Evolutionary conservation across 2,329 filamentous ascomycete species (phyloP), one percentile per base, ranked within the genome.

Genomic region (Trichoderma harzianum): DNA sequence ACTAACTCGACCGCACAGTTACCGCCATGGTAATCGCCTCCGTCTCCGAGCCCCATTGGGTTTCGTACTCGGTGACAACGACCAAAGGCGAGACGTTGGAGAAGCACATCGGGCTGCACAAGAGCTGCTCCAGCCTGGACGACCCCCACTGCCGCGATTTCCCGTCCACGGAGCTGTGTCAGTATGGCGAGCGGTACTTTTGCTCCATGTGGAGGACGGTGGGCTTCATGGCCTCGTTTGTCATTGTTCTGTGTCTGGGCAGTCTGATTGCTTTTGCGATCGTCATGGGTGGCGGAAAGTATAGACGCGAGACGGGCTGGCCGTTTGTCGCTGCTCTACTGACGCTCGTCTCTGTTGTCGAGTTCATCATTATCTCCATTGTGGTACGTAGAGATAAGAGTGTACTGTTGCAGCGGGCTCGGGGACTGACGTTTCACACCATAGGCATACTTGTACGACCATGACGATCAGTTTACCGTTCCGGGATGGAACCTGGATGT

Each of bases 201-300:
- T 98, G 96, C 85, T 92, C 90, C 77, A 92, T 97, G 87, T 99
- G 95, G 95, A 89, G 93, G 72, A 93, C 90, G 30, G 90, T 94
- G 43, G 94, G 93, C 28, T 98, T 98, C 82, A 83, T 97, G 74
- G 94, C 97, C 84, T 93, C 91, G 67, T 93, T 98, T 76, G 88
- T 92, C 8, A 89, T 94, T 47, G 90, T 97, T n/a, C 80, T 96
- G 51, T 91, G 97, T 81, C 87, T 96, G 53, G 93, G 92, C 70
- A 90, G 90, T 7, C 82, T 97, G n/a, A 90, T 97, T 32, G 89
- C 91, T 21, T 97, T 95, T 81, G 78, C 91, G 34, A 89, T 97
- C 64, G 89, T 97, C 61, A 84, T 98, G 75, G 83, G 87, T 2
- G 94, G 95, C 21, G 94, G 94, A 43, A 92, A 94, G 80, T 89